These are phyloP conservation scores for Boletus sp. DNA, from an alignment of 768 basidiomycete species.

Conservation along the genomic window DNA sequence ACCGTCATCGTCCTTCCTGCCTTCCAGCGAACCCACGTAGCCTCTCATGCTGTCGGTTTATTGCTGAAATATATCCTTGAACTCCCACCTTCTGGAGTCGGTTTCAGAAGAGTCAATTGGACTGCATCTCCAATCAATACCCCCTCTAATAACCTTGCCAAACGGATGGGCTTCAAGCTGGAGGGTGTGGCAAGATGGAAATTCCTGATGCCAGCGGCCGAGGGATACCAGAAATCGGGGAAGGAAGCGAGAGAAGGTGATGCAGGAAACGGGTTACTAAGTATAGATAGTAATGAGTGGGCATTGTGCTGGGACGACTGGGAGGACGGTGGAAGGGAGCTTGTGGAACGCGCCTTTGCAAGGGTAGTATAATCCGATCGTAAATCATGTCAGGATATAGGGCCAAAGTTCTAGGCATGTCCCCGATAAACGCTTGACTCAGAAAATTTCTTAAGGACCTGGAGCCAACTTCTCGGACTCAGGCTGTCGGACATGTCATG, in stretches of 20 bases:
- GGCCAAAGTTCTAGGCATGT: no score
- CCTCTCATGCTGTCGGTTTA: conserved; percentile 37
- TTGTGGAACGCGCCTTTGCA: conserved; percentile 26
- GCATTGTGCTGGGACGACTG: conserved; percentile 45
- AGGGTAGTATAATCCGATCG: conserved; percentile 1
- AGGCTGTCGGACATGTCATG: no score
- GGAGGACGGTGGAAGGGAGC: conserved; percentile 34
- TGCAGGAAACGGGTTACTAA: conserved; percentile 22
- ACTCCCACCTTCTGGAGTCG: conserved; percentile 32
- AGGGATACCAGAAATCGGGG: conserved; percentile 29
- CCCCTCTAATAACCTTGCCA: conserved; percentile 38
- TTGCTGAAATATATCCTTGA: conserved; percentile 32
- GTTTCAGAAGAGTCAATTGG: conserved; percentile 50
- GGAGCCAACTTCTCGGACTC: no score
- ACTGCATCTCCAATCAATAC: conserved; percentile 38
- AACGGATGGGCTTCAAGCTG: conserved; percentile 45
- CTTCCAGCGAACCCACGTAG: conserved; percentile 43
- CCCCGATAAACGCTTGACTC: no score
- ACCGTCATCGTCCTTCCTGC: conserved; percentile 34
- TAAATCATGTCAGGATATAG: no score
- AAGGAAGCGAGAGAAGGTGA: conserved; percentile 23
- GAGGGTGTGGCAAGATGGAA: conserved; percentile 46
- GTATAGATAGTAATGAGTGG: conserved; percentile 34
- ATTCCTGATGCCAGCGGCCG: conserved; percentile 30
- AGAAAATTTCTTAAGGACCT: no score